phyloP scores from a whole-genome alignment of 331 rosid genomes.

The Rhamnella rubrinervis region DNA sequence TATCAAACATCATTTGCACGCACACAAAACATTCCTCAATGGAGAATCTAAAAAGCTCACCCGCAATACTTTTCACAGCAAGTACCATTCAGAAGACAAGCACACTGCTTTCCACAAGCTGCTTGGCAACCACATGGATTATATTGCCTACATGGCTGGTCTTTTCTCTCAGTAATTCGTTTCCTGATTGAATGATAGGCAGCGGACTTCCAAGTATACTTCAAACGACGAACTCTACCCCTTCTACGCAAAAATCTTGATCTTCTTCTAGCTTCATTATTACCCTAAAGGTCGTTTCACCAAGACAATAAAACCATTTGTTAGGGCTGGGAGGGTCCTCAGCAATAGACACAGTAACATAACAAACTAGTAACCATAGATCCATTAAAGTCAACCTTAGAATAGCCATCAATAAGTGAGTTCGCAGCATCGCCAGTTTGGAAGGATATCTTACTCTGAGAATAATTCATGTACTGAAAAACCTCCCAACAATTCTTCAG shows the following conservation, averaged over 20 bases:
- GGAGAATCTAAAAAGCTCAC: slow-evolving; percentile 47
- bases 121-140: slow-evolving; percentile 94
- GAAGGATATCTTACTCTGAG: slow-evolving; percentile 70
- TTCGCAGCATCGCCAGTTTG: slow-evolving; percentile 78
- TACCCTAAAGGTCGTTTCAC: slow-evolving; percentile 61
- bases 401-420: slow-evolving; percentile 78
- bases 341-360: slow-evolving; percentile 21
- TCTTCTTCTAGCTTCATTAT: slow-evolving; percentile 85
- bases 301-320: slow-evolving; percentile 21
- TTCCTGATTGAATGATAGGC: slow-evolving; percentile 96
- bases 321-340: slow-evolving; percentile 22
- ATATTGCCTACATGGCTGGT: slow-evolving; percentile 98
- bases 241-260: slow-evolving; percentile 89
- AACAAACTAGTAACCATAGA: slow-evolving; percentile 22
- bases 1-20: neutral
- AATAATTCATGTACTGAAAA: slow-evolving; percentile 80
- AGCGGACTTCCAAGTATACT: slow-evolving; percentile 97
- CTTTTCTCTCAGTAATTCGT: slow-evolving; percentile 94
- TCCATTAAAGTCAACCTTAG: slow-evolving; percentile 66
- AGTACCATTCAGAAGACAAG: slow-evolving; percentile 92
- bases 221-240: slow-evolving; percentile 95
- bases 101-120: slow-evolving; percentile 95
- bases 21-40: slow-evolving; percentile 11
- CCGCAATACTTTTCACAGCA: slow-evolving; percentile 99
- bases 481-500: slow-evolving; percentile 93